Base-by-base conservation (phyloP, 2,329 filamentous ascomycete species). In the Paecilomyces dactylethromorphus region DNA sequence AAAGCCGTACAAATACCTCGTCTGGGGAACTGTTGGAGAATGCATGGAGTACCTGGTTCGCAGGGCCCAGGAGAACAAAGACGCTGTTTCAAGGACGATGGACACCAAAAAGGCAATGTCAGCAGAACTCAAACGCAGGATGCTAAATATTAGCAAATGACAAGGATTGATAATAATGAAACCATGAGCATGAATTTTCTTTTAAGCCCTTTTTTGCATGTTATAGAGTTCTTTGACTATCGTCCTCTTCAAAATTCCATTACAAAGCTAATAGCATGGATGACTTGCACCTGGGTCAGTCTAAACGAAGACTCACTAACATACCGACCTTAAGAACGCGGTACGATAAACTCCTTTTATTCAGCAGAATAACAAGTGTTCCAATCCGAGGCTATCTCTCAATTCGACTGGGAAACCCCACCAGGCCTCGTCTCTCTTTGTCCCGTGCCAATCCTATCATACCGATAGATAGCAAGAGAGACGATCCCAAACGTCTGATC, bases 21-120 rank as follows among this genome's bases (percentile, higher is more conserved):
- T 81, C 18, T 85, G 82, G 82, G 83, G 82, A 0, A 79, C 73
- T 3, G 79, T 82, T 64, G 74, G 73, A 4, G 90, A 96, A 78
- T 96, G 92, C 74, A 86, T 95, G 64, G 89, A 91, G 77, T 95
- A 88, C 70, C 73, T 88, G 56, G 69, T 84, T 35, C 70, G 83
- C 53, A 68, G 82, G 56, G 83, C 81, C 24, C 79, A 79, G 35
- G 83, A 84, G 74, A 85, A 85, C 65, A 79, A 79, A 71, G 83
- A 85, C 72, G 82, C 82, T 12, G 79, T 80, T 10, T 69, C 72
- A 21, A 67, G 83, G 60, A 84, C 82, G 0, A 72, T 70, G 55
- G 82, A 81, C 59, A 82, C 80, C 21, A 72, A 79, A 58, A 68
- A 64, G 55, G 83, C 82, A 10, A 82, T 85, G 79, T 73, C 74